Base-by-base conservation (phyloP, 345 rosid genomes). In the Physaria fendleri region DNA sequence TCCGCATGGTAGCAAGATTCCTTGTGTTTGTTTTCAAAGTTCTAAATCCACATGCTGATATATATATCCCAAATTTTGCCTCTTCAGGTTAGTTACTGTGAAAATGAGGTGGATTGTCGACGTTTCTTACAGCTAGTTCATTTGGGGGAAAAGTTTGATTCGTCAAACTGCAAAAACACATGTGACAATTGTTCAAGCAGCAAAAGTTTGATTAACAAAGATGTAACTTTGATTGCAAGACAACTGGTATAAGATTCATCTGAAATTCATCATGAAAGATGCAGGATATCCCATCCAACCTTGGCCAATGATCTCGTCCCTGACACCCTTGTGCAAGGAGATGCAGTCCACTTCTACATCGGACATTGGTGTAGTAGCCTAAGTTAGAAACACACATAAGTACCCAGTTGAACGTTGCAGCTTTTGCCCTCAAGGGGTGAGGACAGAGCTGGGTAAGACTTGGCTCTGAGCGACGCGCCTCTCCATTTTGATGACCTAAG, bases 71-170 rank as follows among this genome's bases (percentile, higher is more conserved):
- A 54, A 34, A 52, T 59, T 42, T 72, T 40, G 32, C 33, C 56
- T 52, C 65, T 78, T 69, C 92, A 92, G 98, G 89, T 92, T 51
- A 79, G 97, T 73, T 92, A 86, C 52, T 82, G 93, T 42, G 97
- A 92, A 82, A 92, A 88, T 67, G 85, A 92, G 68, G 93, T 92
- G 54, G 98, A 92, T 53, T 92, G 98, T 47, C 78, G 97, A 71
- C 95, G 98, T 53, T 76, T 80, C 51, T 74, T 92, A 44, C 98
- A 92, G 70, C 85, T 92, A 28, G 68, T 81, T 39, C 98, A 92
- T 79, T 86, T 92, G 51, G 98, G 98, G 56, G 97, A 92, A 64
- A 88, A 86, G 22, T 88, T 92, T 71, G 82, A 84, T 65, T 35
- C 80, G 48, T 69, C 74, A 16, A 83, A 82, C 78, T 92, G 98